phyloP scores from a whole-genome alignment of 345 rosid species.

The Boechera stricta region DNA sequence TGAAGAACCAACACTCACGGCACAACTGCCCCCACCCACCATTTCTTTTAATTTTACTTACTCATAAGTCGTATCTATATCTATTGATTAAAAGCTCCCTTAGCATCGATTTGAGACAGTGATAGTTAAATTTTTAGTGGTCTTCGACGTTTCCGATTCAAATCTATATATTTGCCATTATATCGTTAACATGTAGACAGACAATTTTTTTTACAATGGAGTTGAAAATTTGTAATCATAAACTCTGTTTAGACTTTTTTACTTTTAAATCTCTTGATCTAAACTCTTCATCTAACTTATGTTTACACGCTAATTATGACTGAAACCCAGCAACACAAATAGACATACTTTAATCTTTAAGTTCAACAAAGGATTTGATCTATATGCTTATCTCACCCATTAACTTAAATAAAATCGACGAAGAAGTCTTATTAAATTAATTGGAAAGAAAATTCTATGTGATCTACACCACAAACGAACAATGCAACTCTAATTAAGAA shows the following conservation, averaged over 20 bases:
- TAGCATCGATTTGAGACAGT: not conserved
- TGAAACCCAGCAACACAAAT: not conserved
- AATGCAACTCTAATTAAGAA: constrained; percentile 4
- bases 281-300: constrained; percentile 6
- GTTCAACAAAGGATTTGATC: constrained; percentile 10
- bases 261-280: constrained; percentile 2
- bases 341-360: constrained; percentile 1
- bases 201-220: not conserved
- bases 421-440: not conserved
- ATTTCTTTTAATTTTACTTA: constrained; percentile 25
- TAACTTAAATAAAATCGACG: constrained; percentile 5
- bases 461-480: constrained; percentile 11
- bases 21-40: constrained; percentile 50
- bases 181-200: not conserved
- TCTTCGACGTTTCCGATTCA: too few relatives aligned
- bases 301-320: constrained; percentile 9
- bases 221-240: not conserved
- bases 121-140: not conserved
- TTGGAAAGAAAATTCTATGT: constrained; percentile 3
- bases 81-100: not conserved
- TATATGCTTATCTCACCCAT: constrained; percentile 27
- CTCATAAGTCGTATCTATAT: not conserved
- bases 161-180: not conserved
- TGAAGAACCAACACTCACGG: constrained; percentile 39
- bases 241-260: not conserved